Evolutionary conservation across 768 basidiomycete genomes (phyloP).

Genomic region (Cystofilobasidium ferigula): DNA sequence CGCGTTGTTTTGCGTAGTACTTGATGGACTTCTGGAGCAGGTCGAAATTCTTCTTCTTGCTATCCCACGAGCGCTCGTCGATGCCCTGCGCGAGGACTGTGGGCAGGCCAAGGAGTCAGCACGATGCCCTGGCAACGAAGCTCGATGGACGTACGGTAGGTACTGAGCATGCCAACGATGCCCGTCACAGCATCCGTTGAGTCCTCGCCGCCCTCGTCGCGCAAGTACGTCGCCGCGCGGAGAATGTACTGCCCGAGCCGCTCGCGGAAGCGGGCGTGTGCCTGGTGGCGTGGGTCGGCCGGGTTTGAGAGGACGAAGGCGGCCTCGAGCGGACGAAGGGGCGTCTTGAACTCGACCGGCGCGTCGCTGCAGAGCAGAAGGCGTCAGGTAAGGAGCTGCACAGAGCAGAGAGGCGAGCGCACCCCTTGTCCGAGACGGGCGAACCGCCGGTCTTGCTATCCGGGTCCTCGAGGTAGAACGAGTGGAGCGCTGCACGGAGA

Average conservation of each 20-base stretch:
- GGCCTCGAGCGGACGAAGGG: slow-evolving; percentile 51
- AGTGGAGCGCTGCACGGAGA: slow-evolving; percentile 1
- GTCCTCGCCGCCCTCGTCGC: slow-evolving; percentile 52
- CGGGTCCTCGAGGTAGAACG: slow-evolving; percentile 25
- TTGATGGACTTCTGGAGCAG: slow-evolving; percentile 15
- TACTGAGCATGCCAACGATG: slow-evolving; percentile 34
- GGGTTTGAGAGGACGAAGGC: slow-evolving; percentile 62
- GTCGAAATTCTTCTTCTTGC: slow-evolving; percentile 22
- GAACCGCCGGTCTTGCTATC: slow-evolving; percentile 27
- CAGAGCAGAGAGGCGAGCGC: slow-evolving; percentile 17
- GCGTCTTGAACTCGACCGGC: slow-evolving; percentile 64
- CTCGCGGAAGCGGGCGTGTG: slow-evolving; percentile 48
- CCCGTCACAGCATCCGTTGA: slow-evolving; percentile 55
- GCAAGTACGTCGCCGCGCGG: slow-evolving; percentile 54
- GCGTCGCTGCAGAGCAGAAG: slow-evolving; percentile 47
- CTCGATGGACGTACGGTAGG: slow-evolving; percentile 24
- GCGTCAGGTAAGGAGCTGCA: not conserved
- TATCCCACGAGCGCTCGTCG: slow-evolving; percentile 19
- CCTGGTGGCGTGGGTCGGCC: slow-evolving; percentile 54
- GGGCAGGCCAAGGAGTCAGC: not conserved
- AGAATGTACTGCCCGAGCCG: slow-evolving; percentile 64
- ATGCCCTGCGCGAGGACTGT: slow-evolving; percentile 20
- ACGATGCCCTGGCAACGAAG: slow-evolving; percentile 24
- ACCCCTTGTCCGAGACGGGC: not conserved
- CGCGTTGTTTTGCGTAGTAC: slow-evolving; percentile 15